Base-by-base conservation (phyloP, 1,284 basidiomycete species). In the Moesziomyces sp. region DNA sequence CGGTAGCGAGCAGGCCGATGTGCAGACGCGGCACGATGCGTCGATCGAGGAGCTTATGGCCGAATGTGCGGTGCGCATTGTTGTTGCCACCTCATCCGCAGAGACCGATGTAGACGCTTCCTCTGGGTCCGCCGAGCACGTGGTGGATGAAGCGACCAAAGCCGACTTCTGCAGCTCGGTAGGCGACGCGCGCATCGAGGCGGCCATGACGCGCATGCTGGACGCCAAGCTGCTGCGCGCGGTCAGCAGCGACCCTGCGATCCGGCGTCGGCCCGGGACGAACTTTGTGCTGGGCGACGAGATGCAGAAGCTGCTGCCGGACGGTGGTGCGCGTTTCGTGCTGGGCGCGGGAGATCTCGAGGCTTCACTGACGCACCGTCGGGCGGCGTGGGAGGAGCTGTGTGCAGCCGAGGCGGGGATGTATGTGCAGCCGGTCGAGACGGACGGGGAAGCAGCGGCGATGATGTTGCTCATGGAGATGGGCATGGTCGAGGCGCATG, bases 221-320 rank as follows among this genome's bases (percentile, higher is more conserved):
- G 69, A 75, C 6, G 46, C 40, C 43, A 63, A 48, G 42, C 53
- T 68, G n/a, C 67, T 75, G 24, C 63, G 68, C 23, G 45, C 57
- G 26, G 35, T 57, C 23, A 46, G 57, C 11, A 18, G 46, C 57
- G 68, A 75, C n/a, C 60, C 64, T 1, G 14, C 34, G 23, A 21
- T 48, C 3, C 59, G 73, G n/a, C 67, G 73, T 34, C 54, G 35
- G 19, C 73, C 73, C 8, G 73, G 73, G 6, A 71, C 68, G 53
- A 75, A 75, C 55, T 71, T 75, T 56, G 73, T 62, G 21, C 48
- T 71, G 11, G 64, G 53, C 23, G 73, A 75, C 26, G 73, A 71
- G 53, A 50, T 60, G 7, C 42, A 24, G 14, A 59, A 52, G 23
- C 49, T 69, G 11, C 30, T 65, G 8, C 64, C 70, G 5, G 69